Base-by-base conservation (phyloP, 2,329 filamentous ascomycete genomes). In the Pseudogymnoascus sp. region DNA sequence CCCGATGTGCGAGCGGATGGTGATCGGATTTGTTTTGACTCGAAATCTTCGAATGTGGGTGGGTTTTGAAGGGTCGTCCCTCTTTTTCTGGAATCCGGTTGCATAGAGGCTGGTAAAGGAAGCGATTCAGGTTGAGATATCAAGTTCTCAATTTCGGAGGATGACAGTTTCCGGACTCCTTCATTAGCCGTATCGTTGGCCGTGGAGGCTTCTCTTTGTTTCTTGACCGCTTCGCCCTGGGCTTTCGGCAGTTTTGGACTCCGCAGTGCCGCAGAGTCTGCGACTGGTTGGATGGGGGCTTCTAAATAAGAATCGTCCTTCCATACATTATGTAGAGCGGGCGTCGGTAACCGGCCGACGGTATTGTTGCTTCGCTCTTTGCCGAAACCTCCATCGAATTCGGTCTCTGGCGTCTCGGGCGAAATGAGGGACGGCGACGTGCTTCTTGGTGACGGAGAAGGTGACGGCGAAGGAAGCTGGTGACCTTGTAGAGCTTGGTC, bases 71-170 rank as follows among this genome's bases (percentile, higher is more conserved):
- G 42, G 6, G 18, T 62, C 8, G 23, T 25, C 59, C 59, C 59
- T 60, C 38, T 40, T 25, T 42, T 60, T 42, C 36, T 60, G 7
- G 38, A 40, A 23, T 60, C 59, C 5, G 59, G 59, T 71, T 68
- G 65, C 64, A 69, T 50, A 64, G 66, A 64, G 12, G 79, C 72
- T 1, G 81, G 81, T 0, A 87, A 73, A 11, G 85, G 84, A 1
- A 88, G 74, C 0, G 84, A 86, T 28, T 84, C 82, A 5, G 83
- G 83, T 1, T 81, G 78, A 28, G 78, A 80, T 12, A 82, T 80
- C 64, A 88, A 73, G 64, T 84, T 81, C 62, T 84, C 80, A 70
- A 87, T 85, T 69, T 85, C 82, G 38, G 78, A 81, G 6, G 82
- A 82, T 0, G 84, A 85, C 25, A 87, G 76, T 38, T 82, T 80